Evolutionary conservation across 768 basidiomycete species (phyloP).

Genomic region (Boletus barrowsii): DNA sequence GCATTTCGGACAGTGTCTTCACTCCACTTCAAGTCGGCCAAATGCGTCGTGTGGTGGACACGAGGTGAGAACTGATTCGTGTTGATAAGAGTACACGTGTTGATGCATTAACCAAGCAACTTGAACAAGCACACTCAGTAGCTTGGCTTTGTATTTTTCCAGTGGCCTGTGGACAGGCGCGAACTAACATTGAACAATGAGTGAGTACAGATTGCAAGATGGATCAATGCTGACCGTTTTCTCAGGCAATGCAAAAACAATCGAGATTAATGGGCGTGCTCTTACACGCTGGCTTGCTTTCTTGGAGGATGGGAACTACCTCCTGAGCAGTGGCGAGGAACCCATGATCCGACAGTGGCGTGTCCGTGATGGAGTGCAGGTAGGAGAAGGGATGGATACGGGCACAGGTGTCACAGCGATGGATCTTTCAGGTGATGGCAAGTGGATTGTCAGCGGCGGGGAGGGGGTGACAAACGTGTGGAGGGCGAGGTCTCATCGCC

Average conservation of each 20-base stretch:
- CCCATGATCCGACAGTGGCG: constrained; percentile 2
- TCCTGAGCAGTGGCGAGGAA: not conserved
- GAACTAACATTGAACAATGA: not conserved
- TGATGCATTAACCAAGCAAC: too few species aligned
- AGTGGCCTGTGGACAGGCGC: too few species aligned
- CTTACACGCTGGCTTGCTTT: not conserved
- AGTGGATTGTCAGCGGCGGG: constrained; percentile 1
- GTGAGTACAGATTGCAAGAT: not conserved
- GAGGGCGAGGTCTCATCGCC: not conserved
- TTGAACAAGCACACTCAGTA: too few species aligned
- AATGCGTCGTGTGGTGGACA: too few species aligned
- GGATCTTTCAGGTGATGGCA: not conserved
- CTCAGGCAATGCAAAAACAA: not conserved
- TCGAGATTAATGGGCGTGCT: not conserved
- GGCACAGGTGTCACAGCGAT: not conserved
- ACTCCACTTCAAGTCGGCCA: too few species aligned
- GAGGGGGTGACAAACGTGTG: not conserved
- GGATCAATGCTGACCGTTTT: not conserved
- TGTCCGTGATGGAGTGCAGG: not conserved
- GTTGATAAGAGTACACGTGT: too few species aligned
- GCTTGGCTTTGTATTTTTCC: too few species aligned
- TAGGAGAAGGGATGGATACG: not conserved
- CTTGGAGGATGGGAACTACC: not conserved
- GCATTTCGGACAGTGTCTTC: too few species aligned
- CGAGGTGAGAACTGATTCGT: too few species aligned